Base-by-base conservation (phyloP, 2,329 filamentous ascomycete species). In the Exutisphaerella laricina region DNA sequence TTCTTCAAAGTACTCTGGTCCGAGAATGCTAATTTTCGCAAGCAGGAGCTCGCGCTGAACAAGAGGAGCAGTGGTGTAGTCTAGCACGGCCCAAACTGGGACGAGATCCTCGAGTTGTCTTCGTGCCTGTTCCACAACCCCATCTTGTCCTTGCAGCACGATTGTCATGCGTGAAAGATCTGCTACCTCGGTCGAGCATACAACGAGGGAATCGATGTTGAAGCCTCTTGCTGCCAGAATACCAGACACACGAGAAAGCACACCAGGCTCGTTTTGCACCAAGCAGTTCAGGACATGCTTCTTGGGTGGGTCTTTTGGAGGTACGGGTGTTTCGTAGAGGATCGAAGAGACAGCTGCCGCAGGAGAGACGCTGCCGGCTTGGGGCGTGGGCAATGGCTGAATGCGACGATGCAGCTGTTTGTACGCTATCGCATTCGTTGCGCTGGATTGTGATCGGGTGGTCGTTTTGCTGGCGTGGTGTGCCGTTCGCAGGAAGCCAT, bases 151-250 rank as follows among this genome's bases (percentile, higher is more conserved):
- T 43, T 88, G 88, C 39, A 98, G 77, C 54, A 98, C 92, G 61
- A 98, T 97, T 44, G 92, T 98, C 92, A 98, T 98, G 63, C 92
- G 88, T 23, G 88, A 95, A 40, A 98, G 76, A 61, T 98, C 92
- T 58, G 90, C 86, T 18, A 98, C 89, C 70, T 98, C 92, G 50
- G 92, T 98, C 69, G 86, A 92, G 74, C 92, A 98, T 49, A 98
- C 92, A 42, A 98, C 92, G 51, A 98, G 75, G 41, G 86, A 94
- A 76, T 98, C 92, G 61, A 98, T 98, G 74, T 98, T 98, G 80
- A 98, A 98, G 54, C 92, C 92, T 46, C 92, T 81, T 31, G 92
- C 92, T 9, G 92, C 92, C 23, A 98, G 75, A 62, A 98, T 97
- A 42, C 92, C 92, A 1, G 92, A 97, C 7, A 98, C 87, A 48